Evolutionary conservation across 73 alveolate genomes (phyloP), one percentile per base, ranked within the genome.

Genomic region (Tetrahymena borealis): DNA sequence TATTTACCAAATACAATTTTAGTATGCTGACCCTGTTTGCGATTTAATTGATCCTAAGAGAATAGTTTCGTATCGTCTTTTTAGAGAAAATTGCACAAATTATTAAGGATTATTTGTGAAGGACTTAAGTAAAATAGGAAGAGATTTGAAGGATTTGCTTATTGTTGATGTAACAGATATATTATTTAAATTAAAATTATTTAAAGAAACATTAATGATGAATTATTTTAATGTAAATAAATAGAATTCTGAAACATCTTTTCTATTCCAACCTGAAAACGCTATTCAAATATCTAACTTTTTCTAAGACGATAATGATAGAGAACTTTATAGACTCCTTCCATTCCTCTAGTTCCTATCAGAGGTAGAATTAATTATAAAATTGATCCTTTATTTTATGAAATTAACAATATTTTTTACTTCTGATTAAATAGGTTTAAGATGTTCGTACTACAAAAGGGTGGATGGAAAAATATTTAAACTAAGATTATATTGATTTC

Each of bases 181-280:
- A 16, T 13, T 33, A 20, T 60, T n/a, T n/a, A 60, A 43, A 43
- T 43, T 1, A 43, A 7, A 9, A 43, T 15, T n/a, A 0, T 1
- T 60, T 11, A 39, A 7, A n/a, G n/a, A n/a, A n/a, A n/a, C n/a
- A n/a, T n/a, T n/a, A n/a, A n/a, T n/a, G n/a, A n/a, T n/a, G n/a
- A 39, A 9, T 20, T 60, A 4, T 20, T 60, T 20, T 0, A 24
- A 24, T 18, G 9, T 15, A 12, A 12, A 12, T 39, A 40, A 90
- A 39, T 5, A 93, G 94, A 97, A 97, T 93, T 97, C 99, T 18
- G 97, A 97, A 90, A 97, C 95, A 78, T 95, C 99, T 11, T 97
- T 96, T 91, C 78, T 96, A 90, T 91, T 98, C 60, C 91, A 97
- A 90, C 97, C 97, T 32, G 98, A 98, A 40, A 98, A 98, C 94